These are phyloP conservation scores for Globisporangium parvum DNA, from an alignment of 352 stramenopile species.

Conservation along the genomic window DNA sequence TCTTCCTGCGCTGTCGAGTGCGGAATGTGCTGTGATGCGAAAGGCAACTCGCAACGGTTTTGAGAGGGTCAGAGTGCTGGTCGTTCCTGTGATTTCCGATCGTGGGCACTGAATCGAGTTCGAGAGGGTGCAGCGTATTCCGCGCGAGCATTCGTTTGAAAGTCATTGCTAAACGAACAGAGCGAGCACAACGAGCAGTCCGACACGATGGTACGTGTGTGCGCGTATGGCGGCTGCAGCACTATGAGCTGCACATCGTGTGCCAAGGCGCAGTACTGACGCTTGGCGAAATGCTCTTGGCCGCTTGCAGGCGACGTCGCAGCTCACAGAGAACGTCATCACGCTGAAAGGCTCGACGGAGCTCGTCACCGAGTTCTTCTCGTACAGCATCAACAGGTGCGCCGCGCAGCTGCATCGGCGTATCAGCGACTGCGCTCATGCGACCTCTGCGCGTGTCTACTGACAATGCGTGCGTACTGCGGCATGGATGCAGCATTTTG, in stretches of 20 bases:
- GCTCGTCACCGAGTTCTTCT: slow-evolving; percentile 99
- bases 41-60: too few species aligned
- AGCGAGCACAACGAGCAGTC: not conserved
- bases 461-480: slow-evolving; percentile 1
- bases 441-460: slow-evolving; percentile 1
- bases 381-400: slow-evolving; percentile 97
- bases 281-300: not conserved
- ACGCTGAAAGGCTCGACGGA: slow-evolving; percentile 98
- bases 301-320: slow-evolving; percentile 42
- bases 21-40: slow-evolving; percentile 1
- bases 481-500: slow-evolving; percentile 72
- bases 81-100: too few species aligned
- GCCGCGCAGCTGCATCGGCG: not conserved
- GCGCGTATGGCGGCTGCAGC: not conserved
- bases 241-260: not conserved
- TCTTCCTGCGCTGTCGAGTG: slow-evolving; percentile 3
- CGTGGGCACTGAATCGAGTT: too few species aligned
- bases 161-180: too few species aligned
- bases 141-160: too few species aligned
- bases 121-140: too few species aligned
- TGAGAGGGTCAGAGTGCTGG: too few species aligned
- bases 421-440: not conserved
- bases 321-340: slow-evolving; percentile 92
- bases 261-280: not conserved
- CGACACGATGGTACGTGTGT: not conserved